Percentiles rank a stretch among this genome's conserved stretches.
Conservation (phyloP, 2,329 filamentous ascomycete genomes). For the Leptographium radiaticola region DNA sequence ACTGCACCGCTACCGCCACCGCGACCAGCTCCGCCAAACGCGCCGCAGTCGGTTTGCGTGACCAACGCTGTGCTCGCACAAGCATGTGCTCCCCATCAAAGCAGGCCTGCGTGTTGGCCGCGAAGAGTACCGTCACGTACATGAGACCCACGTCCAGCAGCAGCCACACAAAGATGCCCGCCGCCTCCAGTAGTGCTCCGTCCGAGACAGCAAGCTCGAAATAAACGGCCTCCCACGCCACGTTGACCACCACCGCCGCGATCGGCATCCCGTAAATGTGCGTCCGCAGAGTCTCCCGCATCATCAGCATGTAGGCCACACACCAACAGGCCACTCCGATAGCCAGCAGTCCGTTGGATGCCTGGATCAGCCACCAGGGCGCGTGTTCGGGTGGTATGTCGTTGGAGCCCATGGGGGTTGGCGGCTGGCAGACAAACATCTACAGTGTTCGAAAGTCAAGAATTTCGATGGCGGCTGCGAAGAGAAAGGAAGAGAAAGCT, state of each 20-base stretch:
- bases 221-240: constrained; percentile 35
- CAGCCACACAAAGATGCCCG: constrained; percentile 34
- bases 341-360: constrained; percentile 21
- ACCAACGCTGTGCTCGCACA: no score
- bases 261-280: constrained; percentile 36
- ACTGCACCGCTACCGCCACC: constrained; percentile 27
- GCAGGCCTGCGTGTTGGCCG: background rate
- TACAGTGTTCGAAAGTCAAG: background rate
- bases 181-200: constrained; percentile 23
- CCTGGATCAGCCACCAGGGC: constrained; percentile 24
- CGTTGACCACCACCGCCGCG: constrained; percentile 33
- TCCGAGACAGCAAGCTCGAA: constrained; percentile 34
- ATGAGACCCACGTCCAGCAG: constrained; percentile 34
- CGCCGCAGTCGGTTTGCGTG: no score
- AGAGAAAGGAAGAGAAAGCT: no score
- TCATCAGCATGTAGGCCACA: constrained; percentile 32
- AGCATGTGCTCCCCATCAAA: no score
- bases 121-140: constrained; percentile 20
- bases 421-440: no score
- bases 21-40: constrained; percentile 19
- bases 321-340: constrained; percentile 27
- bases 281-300: constrained; percentile 29
- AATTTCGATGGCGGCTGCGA: no score
- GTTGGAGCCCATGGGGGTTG: constrained; percentile 8
- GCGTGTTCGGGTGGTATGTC: constrained; percentile 22